Conservation (phyloP, 371 early-diverging fungal genomes). For the Phascolomyces articulosus region DNA sequence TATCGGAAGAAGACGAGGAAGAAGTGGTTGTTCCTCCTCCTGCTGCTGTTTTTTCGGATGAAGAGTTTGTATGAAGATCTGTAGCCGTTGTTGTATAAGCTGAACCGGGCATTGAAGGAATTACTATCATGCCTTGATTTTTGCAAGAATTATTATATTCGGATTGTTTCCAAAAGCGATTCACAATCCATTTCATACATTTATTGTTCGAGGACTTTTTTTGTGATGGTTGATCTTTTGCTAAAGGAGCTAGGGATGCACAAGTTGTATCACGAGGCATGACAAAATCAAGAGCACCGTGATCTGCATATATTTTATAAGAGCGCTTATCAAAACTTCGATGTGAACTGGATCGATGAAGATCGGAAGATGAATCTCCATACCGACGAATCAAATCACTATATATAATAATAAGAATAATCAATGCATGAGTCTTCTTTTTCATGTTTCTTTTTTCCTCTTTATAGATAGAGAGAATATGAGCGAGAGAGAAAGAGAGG, state of each 20-base stretch:
- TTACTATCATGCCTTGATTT: too few species aligned
- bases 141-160: too few species aligned
- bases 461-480: too few species aligned
- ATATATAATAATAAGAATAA: background rate
- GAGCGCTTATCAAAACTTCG: conserved; percentile 8
- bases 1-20: background rate
- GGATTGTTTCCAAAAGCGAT: background rate
- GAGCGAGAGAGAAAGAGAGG: too few species aligned
- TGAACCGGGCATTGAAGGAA: too few species aligned
- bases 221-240: background rate
- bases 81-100: too few species aligned
- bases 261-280: conserved; percentile 4
- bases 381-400: conserved; percentile 20
- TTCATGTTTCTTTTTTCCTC: too few species aligned
- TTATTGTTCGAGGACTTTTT: background rate
- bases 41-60: background rate
- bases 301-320: conserved; percentile 13
- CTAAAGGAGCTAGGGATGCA: conserved; percentile 11
- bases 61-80: too few species aligned
- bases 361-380: background rate
- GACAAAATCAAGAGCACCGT: conserved; percentile 18
- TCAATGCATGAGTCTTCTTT: too few species aligned
- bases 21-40: too few species aligned
- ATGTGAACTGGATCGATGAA: background rate
- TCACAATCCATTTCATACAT: conserved; percentile 13